Evolutionary conservation across 1,284 basidiomycete species (phyloP).

Genomic region (Trichosporon sp.): DNA sequence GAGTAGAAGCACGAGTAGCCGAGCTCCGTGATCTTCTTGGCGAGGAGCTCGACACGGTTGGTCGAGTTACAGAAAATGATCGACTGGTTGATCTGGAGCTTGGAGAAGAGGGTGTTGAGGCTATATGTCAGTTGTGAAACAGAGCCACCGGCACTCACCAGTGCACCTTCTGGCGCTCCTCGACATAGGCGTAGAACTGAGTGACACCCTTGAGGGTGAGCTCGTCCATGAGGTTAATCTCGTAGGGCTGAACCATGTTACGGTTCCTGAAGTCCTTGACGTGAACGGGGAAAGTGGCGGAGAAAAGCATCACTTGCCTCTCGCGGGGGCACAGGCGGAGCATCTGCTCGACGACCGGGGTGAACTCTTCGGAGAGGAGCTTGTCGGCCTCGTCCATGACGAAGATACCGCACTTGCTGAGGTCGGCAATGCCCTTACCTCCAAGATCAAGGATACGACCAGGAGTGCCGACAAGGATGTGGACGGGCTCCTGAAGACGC

Average conservation of each 20-base stretch:
- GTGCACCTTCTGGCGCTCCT: conserved; percentile 99
- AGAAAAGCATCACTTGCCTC: conserved; percentile 98
- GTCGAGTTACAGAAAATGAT: conserved; percentile 99
- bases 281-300: conserved; percentile 97
- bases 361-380: conserved; percentile 94
- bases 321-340: conserved; percentile 80
- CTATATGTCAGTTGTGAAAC: background rate
- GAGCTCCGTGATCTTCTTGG: conserved; percentile 98
- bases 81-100: conserved; percentile 98
- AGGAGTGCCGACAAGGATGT: conserved; percentile 95
- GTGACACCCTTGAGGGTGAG: conserved; percentile 97
- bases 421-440: conserved; percentile 89
- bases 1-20: conserved; percentile 99
- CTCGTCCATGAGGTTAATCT: conserved; percentile 99
- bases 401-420: conserved; percentile 92
- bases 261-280: conserved; percentile 99
- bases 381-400: conserved; percentile 99
- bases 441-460: conserved; percentile 94
- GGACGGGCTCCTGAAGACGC: conserved; percentile 84
- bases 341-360: conserved; percentile 96
- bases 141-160: conserved; percentile 58
- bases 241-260: conserved; percentile 94
- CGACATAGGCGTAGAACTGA: conserved; percentile 98
- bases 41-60: conserved; percentile 96
- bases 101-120: conserved; percentile 50